Percentiles rank a stretch among this genome's conserved stretches.
Conservation (phyloP, 108 stramenopile species). For the Cyclotella cryptica region DNA sequence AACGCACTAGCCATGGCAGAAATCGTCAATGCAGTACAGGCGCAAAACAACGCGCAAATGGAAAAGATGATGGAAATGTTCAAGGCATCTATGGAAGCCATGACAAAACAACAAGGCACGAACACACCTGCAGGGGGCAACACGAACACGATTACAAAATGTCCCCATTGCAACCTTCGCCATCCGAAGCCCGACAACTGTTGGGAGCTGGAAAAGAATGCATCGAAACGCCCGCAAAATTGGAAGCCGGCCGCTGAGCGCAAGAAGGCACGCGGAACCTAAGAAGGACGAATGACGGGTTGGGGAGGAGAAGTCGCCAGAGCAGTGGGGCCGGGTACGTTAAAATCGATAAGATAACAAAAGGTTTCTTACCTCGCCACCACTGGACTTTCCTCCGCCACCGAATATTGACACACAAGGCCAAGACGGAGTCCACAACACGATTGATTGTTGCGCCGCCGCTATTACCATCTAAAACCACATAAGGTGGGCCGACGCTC, state of each 20-base stretch:
- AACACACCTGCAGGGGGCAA: neutral
- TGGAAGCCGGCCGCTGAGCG: constrained; percentile 5
- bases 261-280: neutral
- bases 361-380: constrained; percentile 6
- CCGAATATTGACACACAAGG: neutral
- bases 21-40: neutral
- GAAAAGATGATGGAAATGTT: too few species aligned
- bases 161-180: constrained; percentile 1
- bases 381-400: constrained; percentile 10
- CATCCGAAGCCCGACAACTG: constrained; percentile 10
- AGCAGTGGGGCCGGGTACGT: constrained; percentile 1
- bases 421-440: neutral
- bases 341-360: constrained; percentile 3
- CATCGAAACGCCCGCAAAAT: neutral
- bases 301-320: constrained; percentile 1
- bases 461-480: neutral
- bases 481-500: neutral
- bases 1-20: neutral
- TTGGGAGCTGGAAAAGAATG: constrained; percentile 6
- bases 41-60: too few species aligned
- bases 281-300: constrained; percentile 1
- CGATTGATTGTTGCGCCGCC: neutral
- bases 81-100: too few species aligned
- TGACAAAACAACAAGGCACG: constrained; percentile 1
- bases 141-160: neutral